Conservation (phyloP, 2,329 filamentous ascomycete species). For the Monascus ruber region DNA sequence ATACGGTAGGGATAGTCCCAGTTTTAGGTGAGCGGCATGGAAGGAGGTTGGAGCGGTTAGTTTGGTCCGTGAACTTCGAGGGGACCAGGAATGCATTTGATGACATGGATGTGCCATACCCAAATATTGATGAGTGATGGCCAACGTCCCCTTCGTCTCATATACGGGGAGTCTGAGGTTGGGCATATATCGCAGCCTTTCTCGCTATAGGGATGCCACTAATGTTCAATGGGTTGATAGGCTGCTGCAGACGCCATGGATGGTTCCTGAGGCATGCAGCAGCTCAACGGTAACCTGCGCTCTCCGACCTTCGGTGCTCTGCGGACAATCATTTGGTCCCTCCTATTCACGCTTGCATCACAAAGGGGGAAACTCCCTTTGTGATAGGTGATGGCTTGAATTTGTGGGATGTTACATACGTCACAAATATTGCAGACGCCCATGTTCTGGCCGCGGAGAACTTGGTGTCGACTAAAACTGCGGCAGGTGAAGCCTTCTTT, state of each 20-base stretch:
- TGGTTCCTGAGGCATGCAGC: conserved; percentile 26
- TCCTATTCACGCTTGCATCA: conserved; percentile 33
- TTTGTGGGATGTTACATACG: conserved; percentile 35
- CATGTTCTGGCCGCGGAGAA: conserved; percentile 36
- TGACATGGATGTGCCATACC: conserved; percentile 28
- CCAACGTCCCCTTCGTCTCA: conserved; percentile 23
- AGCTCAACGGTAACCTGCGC: conserved; percentile 26
- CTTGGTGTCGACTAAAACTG: conserved; percentile 26
- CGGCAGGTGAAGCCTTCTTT: conserved; percentile 35
- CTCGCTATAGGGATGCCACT: neutral
- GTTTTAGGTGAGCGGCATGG: conserved; percentile 24
- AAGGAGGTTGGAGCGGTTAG: conserved; percentile 23
- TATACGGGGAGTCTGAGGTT: conserved; percentile 36
- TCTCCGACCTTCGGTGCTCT: conserved; percentile 34
- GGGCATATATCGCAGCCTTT: too few species aligned
- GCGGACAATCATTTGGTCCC: conserved; percentile 33
- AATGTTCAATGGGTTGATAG: conserved; percentile 15
- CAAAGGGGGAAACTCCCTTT: conserved; percentile 31
- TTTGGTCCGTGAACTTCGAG: conserved; percentile 42
- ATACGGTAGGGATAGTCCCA: conserved; percentile 42
- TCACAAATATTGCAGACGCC: conserved; percentile 34
- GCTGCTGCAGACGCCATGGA: conserved; percentile 28
- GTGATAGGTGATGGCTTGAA: conserved; percentile 31
- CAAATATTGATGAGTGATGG: conserved; percentile 31
- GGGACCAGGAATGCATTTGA: conserved; percentile 47